Evolutionary conservation across 2,329 filamentous ascomycete species (phyloP).

Genomic region (Neobulgaria alba): DNA sequence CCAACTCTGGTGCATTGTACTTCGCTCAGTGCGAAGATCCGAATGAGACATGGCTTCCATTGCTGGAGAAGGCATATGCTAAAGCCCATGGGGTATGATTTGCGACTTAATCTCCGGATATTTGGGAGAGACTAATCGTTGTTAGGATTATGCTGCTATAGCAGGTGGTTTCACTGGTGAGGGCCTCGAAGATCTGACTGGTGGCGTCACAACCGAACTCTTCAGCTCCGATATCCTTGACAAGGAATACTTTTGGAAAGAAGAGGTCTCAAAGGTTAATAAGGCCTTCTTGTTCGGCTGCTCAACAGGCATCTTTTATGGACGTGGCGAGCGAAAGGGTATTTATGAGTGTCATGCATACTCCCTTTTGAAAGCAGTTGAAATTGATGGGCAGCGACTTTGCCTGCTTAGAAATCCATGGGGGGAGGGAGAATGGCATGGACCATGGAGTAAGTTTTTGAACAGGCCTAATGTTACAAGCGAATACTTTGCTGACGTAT

Average conservation of each 20-base stretch:
- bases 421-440: constrained; percentile 52
- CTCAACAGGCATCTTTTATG: constrained; percentile 34
- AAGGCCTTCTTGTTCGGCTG: constrained; percentile 59
- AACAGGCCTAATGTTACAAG: background rate
- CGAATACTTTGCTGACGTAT: constrained; percentile 5
- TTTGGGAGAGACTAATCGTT: background rate
- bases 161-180: constrained; percentile 33
- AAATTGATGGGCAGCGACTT: constrained; percentile 44
- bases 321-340: constrained; percentile 38
- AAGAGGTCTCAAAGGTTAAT: constrained; percentile 73
- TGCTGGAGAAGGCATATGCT: constrained; percentile 74
- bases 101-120: too few relatives aligned
- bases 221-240: constrained; percentile 64
- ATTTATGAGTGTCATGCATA: constrained; percentile 51
- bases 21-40: constrained; percentile 66
- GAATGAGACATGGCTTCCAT: constrained; percentile 73
- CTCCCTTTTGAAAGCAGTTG: constrained; percentile 46
- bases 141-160: background rate
- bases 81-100: constrained; percentile 62
- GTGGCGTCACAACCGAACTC: constrained; percentile 60
- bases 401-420: constrained; percentile 47
- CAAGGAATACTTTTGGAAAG: constrained; percentile 72
- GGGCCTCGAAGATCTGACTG: constrained; percentile 46
- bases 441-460: constrained; percentile 36
- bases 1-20: constrained; percentile 54